phyloP scores from a whole-genome alignment of 2,329 filamentous ascomycete species.

The Aspergillus pseudoglaucus region DNA sequence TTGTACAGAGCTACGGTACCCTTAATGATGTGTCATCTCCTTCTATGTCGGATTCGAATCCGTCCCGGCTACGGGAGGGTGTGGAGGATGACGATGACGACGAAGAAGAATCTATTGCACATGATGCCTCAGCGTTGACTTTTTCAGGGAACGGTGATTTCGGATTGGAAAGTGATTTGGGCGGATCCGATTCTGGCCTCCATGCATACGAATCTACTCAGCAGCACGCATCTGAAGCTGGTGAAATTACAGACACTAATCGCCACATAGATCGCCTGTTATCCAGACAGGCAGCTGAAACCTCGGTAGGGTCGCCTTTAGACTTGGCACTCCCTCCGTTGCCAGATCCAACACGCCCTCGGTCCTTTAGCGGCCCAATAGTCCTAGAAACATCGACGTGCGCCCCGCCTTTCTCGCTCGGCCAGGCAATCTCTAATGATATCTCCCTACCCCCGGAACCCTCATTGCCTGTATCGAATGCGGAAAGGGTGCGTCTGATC shows the following conservation, averaged over 20 bases:
- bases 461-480: slow-evolving; percentile 3
- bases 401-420: neutral
- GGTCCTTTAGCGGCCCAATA: neutral
- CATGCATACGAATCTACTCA: neutral
- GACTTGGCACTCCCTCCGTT: neutral
- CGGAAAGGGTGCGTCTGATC: slow-evolving; percentile 5
- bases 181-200: neutral
- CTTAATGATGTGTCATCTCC: neutral
- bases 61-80: neutral
- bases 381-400: neutral
- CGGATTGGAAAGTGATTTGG: neutral
- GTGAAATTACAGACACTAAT: neutral
- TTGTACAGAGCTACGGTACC: neutral
- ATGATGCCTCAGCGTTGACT: neutral
- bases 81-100: neutral
- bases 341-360: neutral
- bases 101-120: neutral
- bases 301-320: neutral
- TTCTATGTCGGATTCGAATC: neutral
- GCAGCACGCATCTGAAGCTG: neutral
- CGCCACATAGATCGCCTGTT: neutral
- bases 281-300: neutral
- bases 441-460: neutral
- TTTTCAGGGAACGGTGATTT: neutral
- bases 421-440: neutral